Base-by-base conservation (phyloP, 2,329 filamentous ascomycete genomes). In the Ophioceras dolichostomum region DNA sequence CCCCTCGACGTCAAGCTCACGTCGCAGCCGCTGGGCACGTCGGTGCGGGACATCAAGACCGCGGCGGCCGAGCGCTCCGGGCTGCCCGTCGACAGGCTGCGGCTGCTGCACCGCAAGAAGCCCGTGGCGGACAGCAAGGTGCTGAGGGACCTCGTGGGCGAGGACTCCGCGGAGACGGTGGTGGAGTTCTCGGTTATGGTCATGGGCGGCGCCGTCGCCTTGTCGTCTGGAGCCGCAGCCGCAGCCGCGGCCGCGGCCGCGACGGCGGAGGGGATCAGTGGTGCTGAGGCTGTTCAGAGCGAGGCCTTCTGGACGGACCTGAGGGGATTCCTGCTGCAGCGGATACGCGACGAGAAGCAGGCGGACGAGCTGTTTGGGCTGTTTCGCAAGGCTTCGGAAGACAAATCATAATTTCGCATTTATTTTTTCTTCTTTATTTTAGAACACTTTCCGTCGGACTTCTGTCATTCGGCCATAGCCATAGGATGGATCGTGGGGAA, bases 111-210 rank as follows among this genome's bases (percentile, higher is more conserved):
- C 53, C 83, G 83, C 58, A 93, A 91, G 65, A 94, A 94, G 59
- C 89, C 89, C 0, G 73, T 86, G 0, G 55, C 70, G 0, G 86
- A 94, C 51, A 75, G 69, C 46, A 91, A 89, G 62, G 76, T 82
- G 1, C 60, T 95, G 5, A 73, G 74, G 39, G 88, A 94, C 40
- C 54, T 93, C 1, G 47, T 88, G 2, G 68, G 66, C 0, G 66
- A 61, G 20, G 67, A 47, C 47, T 17, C 60, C 62, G 1, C 73
- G 32, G 66, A 61, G 20, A 66, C 47, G 47, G 58, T 48, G 2
- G 65, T 89, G 0, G 87, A 94, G 56, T 79, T 96, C 44, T 76
- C 76, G 2, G 72, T 95, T 39, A 96, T 96, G 87, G 70, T 95
- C 16, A 76, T 94, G 54, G 83, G 82, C 3, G 87, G 85, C 12